Evolutionary conservation across 768 basidiomycete species (phyloP), one percentile per base, ranked within the genome.

Genomic region (Collybia nuda): DNA sequence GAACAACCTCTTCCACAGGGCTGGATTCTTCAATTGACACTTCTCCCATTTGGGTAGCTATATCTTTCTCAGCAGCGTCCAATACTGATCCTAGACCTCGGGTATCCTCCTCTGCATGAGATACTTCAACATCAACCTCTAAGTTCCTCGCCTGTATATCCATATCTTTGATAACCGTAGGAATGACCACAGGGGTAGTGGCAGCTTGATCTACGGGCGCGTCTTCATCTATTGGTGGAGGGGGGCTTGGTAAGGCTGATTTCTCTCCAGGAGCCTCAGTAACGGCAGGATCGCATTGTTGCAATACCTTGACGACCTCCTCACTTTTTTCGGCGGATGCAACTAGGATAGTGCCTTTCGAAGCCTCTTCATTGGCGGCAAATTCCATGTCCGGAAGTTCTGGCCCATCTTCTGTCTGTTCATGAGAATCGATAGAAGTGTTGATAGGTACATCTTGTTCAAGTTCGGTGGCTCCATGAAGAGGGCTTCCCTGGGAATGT

Each of bases 401-500:
- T 22, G 22, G 28, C n/a, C 11, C 37, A 15, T 18, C 50, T 12
- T 29, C 28, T 39, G 47, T 50, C 2, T 44, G 19, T 26, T 38
- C 38, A 36, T 42, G 45, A 17, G 40, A 24, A 2, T 9, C 52
- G n/a, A n/a, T n/a, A n/a, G n/a, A n/a, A n/a, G n/a, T n/a, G 36
- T 28, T 22, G 1, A 39, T 32, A 32, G 32, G 40, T 35, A 26
- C 14, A 14, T 53, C 61, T 24, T 53, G 51, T 19, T 18, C 44
- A 37, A 56, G 52, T 15, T 54, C 57, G 22, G 35, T n/a, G 24
- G 56, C 37, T 21, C 11, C 29, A 4, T 50, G 57, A 14, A 60
- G 48, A 24, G 64, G 63, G 42, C 63, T 70, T 19, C 73, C 73
- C 53, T 76, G 74, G 17, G 61, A 65, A 26, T 72, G 70, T 1